A percentile compares a stretch with the other conserved stretches of the same genome.
Evolutionary conservation across 257 asterid genomes (phyloP).

Genomic region (Ligustrum vulgare): DNA sequence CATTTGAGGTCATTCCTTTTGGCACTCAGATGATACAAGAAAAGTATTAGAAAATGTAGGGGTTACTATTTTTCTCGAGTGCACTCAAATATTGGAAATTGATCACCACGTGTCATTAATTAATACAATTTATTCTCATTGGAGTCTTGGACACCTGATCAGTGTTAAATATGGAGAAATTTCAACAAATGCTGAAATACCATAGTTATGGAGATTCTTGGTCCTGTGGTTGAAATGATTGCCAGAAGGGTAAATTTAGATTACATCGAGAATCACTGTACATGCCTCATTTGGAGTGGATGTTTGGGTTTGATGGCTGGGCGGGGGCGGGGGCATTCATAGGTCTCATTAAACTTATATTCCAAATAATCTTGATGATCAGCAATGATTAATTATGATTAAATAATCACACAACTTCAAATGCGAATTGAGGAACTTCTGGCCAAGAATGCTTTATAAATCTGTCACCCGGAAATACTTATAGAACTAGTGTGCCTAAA

Average conservation of each 20-base stretch:
- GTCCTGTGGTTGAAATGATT: not conserved
- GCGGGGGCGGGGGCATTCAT: not conserved
- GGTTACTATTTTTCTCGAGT: not conserved
- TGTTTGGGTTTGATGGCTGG: not conserved
- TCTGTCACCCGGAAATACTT: not conserved
- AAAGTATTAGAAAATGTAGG: not conserved
- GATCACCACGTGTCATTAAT: not conserved
- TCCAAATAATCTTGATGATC: not conserved
- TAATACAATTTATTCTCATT: too few relatives aligned
- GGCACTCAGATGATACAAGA: not conserved
- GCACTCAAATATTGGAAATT: not conserved
- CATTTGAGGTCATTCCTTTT: not conserved
- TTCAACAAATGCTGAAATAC: not conserved
- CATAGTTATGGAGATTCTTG: not conserved
- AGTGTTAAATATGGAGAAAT: not conserved
- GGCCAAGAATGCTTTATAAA: not conserved
- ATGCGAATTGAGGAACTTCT: not conserved
- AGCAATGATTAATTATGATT: not conserved
- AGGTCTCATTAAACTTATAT: not conserved
- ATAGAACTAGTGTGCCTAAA: not conserved
- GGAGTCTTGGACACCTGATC: not conserved
- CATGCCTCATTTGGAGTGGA: not conserved
- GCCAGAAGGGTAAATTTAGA: not conserved
- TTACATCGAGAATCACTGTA: not conserved
- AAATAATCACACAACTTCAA: not conserved